Conservation (phyloP, 495 filamentous ascomycete genomes). For the Rhizodiscina lignyota region DNA sequence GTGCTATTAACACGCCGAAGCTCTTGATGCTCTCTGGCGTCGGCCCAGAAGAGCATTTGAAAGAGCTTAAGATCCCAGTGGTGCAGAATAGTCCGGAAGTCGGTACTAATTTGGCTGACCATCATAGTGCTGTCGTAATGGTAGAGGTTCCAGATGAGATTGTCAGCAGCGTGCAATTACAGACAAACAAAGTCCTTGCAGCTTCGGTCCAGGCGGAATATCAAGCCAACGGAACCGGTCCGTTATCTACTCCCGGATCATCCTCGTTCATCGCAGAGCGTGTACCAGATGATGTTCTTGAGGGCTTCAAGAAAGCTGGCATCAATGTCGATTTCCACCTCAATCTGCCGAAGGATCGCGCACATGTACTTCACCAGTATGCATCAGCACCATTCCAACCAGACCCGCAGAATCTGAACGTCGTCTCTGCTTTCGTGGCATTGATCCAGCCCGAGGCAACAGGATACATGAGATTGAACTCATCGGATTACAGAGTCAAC, state of each 20-base stretch:
- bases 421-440: neutral
- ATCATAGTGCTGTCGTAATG: constrained; percentile 1
- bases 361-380: neutral
- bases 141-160: neutral
- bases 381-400: neutral
- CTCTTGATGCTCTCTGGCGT: constrained; percentile 13
- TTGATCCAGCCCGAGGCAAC: neutral
- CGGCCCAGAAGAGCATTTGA: constrained; percentile 8
- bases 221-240: neutral
- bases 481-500: neutral
- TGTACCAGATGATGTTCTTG: neutral
- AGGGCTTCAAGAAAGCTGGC: neutral
- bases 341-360: neutral
- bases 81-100: constrained; percentile 7
- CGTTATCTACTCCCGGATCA: too few species aligned
- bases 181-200: too few species aligned
- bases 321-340: too few species aligned
- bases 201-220: too few species aligned
- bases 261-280: neutral
- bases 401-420: neutral
- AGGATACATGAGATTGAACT: neutral
- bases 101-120: constrained; percentile 11
- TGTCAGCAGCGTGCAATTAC: neutral
- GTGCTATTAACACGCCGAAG: constrained; percentile 10
- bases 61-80: constrained; percentile 6